A percentile compares a stretch with the other conserved stretches of the same genome.
Evolutionary conservation across 2,329 filamentous ascomycete genomes (phyloP).

Genomic region (Ophiostoma pallidulum): DNA sequence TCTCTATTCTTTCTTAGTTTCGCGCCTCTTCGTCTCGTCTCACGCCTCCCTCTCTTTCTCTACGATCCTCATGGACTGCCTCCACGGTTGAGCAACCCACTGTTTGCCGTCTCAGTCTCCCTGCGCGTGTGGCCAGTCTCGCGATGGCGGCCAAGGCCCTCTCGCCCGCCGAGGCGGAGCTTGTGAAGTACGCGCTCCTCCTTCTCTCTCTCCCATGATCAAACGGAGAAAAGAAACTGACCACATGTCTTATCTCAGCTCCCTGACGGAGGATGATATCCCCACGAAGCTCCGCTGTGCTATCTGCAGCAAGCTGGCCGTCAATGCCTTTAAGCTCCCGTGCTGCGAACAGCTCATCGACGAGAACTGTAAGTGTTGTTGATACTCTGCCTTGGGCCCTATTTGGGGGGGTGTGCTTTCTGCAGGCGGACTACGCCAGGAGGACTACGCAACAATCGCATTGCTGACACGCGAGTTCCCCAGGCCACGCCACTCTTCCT

Average conservation of each 20-base stretch:
- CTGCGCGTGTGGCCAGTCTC: neutral
- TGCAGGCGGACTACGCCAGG: too few relatives aligned
- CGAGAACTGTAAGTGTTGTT: slow-evolving; percentile 68
- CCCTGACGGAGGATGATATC: slow-evolving; percentile 71
- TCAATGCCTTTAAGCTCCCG: slow-evolving; percentile 83
- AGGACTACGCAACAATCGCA: too few relatives aligned
- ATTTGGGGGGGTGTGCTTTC: too few relatives aligned
- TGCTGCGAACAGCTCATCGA: slow-evolving; percentile 96
- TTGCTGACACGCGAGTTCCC: too few relatives aligned
- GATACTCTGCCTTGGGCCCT: too few relatives aligned
- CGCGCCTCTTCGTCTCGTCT: neutral
- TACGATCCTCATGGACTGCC: slow-evolving; percentile 3
- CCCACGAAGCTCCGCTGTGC: slow-evolving; percentile 95
- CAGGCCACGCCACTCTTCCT: slow-evolving; percentile 57
- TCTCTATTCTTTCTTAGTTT: neutral
- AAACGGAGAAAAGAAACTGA: slow-evolving; percentile 4
- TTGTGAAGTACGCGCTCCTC: slow-evolving; percentile 38
- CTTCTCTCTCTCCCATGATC: too few relatives aligned
- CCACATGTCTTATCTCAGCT: slow-evolving; percentile 38
- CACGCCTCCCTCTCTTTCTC: neutral
- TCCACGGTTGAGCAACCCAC: neutral
- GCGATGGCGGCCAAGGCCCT: slow-evolving; percentile 24
- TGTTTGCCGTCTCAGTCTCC: neutral
- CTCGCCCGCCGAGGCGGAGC: slow-evolving; percentile 46
- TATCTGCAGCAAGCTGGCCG: slow-evolving; percentile 80